Base-by-base conservation (phyloP, 371 early-diverging fungal genomes). In the Blakeslea trispora region DNA sequence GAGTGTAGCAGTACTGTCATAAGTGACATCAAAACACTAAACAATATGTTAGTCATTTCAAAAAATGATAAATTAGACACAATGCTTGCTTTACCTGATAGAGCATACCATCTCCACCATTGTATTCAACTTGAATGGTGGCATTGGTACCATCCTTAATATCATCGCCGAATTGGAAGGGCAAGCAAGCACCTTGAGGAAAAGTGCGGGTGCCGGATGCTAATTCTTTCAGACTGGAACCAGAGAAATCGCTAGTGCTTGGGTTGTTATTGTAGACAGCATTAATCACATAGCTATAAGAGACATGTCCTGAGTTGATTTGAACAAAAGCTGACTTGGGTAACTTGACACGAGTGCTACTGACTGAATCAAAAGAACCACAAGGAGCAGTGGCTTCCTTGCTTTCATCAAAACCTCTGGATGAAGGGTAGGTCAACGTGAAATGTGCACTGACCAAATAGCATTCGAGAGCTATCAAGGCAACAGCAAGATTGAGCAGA, bases 41-140 rank as follows among this genome's bases (percentile, higher is more conserved):
- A n/a, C 48, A 19, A 13, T 50, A 23, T 19, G 24, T 47, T 42
- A 37, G 57, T 3, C 8, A 10, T 35, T 5, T 19, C 4, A 2
- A 32, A 6, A n/a, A 3, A 34, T 45, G 35, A 23, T 54, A 35
- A 4, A 55, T 23, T 48, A n/a, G n/a, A n/a, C n/a, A n/a, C n/a
- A n/a, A n/a, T n/a, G n/a, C n/a, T n/a, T n/a, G 8, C 3, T 4
- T 24, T 69, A 75, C 77, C 67, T 82, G 82, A 55, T 84, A 81
- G n/a, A 86, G 68, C 7, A 57, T 57, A 18, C 72, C 75, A 61
- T 86, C 84, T 24, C 84, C 83, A 15, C 76, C 83, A 37, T 82
- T 73, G 55, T 72, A 85, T 14, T 68, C 54, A 22, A 83, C 55
- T 57, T 83, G 85, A 39, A 86, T 51, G 15, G 83, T 83, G 28